phyloP scores from a whole-genome alignment of 1,139 yeast genomes.

The Blastobotrys indianensis region DNA sequence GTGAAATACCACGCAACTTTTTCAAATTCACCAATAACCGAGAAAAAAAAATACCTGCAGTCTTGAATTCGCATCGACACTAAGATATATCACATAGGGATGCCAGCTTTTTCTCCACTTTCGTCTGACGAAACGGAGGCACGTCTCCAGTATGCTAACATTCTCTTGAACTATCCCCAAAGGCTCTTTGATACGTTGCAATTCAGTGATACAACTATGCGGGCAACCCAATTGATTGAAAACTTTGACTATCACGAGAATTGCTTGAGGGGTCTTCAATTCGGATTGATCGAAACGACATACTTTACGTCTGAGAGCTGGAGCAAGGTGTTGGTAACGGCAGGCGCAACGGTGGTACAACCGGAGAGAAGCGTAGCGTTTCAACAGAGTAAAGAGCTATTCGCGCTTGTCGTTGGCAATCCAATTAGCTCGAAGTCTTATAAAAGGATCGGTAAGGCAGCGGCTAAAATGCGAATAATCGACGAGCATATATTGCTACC shows the following conservation, averaged over 20 bases:
- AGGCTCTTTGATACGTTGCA: too few relatives aligned
- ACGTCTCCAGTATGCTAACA: too few relatives aligned
- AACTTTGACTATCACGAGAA: neutral
- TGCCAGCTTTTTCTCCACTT: too few relatives aligned
- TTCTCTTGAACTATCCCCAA: too few relatives aligned
- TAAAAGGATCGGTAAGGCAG: conserved; percentile 1
- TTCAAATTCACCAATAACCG: too few relatives aligned
- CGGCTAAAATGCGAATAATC: neutral
- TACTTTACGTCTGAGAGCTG: neutral
- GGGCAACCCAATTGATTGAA: neutral
- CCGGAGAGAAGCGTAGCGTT: neutral
- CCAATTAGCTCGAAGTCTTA: neutral
- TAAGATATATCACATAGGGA: too few relatives aligned
- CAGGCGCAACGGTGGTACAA: neutral
- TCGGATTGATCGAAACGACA: conserved; percentile 2
- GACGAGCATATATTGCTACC: neutral
- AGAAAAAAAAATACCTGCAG: too few relatives aligned
- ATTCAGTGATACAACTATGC: too few relatives aligned
- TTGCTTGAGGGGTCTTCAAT: neutral
- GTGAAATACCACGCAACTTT: too few relatives aligned
- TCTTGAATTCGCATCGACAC: too few relatives aligned
- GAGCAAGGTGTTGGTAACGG: neutral
- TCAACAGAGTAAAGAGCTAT: neutral
- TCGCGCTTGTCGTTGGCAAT: conserved; percentile 1
- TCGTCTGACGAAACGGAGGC: too few relatives aligned